phyloP scores from a whole-genome alignment of 768 basidiomycete species.

The Russula sp. region DNA sequence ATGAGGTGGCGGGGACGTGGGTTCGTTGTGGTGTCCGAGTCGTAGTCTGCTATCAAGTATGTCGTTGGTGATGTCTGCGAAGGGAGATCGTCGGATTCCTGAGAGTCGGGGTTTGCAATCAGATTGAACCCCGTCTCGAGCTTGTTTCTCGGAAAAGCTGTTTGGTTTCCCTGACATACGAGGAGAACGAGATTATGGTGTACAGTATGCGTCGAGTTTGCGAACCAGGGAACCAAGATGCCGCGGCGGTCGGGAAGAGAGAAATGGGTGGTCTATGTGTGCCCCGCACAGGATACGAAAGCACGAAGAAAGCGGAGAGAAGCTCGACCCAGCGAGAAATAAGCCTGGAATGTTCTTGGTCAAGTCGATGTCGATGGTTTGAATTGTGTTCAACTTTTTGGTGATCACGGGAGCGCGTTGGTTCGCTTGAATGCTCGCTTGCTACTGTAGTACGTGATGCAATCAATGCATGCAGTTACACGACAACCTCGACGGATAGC shows the following conservation, averaged over 20 bases:
- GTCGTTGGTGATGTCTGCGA: conserved; percentile 27
- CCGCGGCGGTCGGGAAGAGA: not conserved
- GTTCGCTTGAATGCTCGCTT: not conserved
- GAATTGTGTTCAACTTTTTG: not conserved
- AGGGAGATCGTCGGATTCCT: conserved; percentile 16
- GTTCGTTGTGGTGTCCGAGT: conserved; percentile 1
- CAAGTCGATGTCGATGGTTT: not conserved
- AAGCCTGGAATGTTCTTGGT: not conserved
- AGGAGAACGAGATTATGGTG: not conserved
- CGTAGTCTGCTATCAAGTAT: not conserved
- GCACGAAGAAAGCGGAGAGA: conserved; percentile 17
- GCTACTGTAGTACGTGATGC: no score
- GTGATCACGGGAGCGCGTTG: conserved; percentile 7
- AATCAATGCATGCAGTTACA: conserved; percentile 10
- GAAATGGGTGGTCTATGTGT: not conserved
- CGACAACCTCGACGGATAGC: conserved; percentile 20
- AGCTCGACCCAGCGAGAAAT: conserved; percentile 21
- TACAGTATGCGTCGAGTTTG: not conserved
- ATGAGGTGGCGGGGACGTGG: conserved; percentile 6
- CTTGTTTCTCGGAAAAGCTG: conserved; percentile 5
- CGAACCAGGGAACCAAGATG: no score
- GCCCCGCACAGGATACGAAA: conserved; percentile 27
- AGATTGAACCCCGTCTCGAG: not conserved
- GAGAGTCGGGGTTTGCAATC: not conserved
- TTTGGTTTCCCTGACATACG: conserved; percentile 10